phyloP scores from a whole-genome alignment of 2,329 filamentous ascomycete genomes.

The Amphichorda felina region DNA sequence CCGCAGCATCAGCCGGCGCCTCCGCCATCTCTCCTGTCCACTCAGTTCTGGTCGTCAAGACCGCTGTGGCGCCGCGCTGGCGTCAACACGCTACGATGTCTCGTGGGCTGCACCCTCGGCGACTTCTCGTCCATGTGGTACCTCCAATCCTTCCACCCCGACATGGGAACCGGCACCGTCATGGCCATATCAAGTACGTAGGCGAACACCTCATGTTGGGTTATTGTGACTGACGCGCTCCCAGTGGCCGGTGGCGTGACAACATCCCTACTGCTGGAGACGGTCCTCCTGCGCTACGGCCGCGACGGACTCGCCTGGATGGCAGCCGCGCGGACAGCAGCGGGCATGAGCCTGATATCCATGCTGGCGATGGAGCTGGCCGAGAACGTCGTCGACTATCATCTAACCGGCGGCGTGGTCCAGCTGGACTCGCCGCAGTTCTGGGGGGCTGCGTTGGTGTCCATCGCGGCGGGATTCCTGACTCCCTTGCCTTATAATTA shows the following conservation, averaged over 20 bases:
- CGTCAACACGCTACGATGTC: constrained; percentile 42
- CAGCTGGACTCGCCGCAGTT: constrained; percentile 32
- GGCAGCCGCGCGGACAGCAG: constrained; percentile 34
- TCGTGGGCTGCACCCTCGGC: constrained; percentile 41
- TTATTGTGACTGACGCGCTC: neutral
- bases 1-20: too few relatives aligned
- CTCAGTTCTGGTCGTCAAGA: constrained; percentile 19
- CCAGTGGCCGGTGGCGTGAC: constrained; percentile 41
- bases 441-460: constrained; percentile 35
- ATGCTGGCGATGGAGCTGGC: constrained; percentile 47
- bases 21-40: too few relatives aligned
- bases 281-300: constrained; percentile 33
- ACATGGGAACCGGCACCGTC: constrained; percentile 31
- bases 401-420: constrained; percentile 38
- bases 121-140: constrained; percentile 46
- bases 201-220: too few relatives aligned
- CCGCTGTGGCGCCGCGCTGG: constrained; percentile 34
- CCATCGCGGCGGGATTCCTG: constrained; percentile 30
- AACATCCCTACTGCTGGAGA: constrained; percentile 40
- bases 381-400: constrained; percentile 42
- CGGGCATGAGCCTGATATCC: constrained; percentile 46
- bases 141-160: constrained; percentile 33
- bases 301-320: constrained; percentile 34
- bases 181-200: constrained; percentile 40
- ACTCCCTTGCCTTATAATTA: constrained; percentile 44